Evolutionary conservation across 495 filamentous ascomycete genomes (phyloP).

Genomic region (Lophiotrema nucula): DNA sequence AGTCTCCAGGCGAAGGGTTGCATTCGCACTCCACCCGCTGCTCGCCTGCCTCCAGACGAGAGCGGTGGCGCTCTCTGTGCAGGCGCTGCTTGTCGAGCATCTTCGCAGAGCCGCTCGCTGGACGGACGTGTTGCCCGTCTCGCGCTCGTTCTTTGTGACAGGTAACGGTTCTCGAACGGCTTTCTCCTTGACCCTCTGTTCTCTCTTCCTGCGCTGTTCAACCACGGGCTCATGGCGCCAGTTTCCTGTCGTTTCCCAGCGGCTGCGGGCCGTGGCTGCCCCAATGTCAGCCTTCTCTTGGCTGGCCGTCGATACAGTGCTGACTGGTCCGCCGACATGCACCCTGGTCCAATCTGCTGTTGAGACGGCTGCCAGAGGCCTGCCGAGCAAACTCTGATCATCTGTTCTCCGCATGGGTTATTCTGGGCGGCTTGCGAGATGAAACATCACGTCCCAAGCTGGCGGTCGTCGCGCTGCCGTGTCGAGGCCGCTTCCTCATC

Average conservation of each 20-base stretch:
- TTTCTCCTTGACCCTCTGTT: background rate
- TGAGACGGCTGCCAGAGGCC: too few relatives aligned
- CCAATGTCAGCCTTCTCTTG: slow-evolving; percentile 4
- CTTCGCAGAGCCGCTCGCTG: background rate
- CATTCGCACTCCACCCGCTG: slow-evolving; percentile 11
- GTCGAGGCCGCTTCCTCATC: slow-evolving; percentile 22
- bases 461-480: slow-evolving; percentile 29
- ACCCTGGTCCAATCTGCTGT: background rate
- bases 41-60: too few relatives aligned
- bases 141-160: slow-evolving; percentile 19
- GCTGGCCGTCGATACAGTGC: slow-evolving; percentile 10
- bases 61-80: too few relatives aligned
- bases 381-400: slow-evolving; percentile 27
- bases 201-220: background rate
- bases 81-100: background rate
- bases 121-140: background rate
- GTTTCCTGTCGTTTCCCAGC: background rate
- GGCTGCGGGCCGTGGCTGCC: slow-evolving; percentile 14
- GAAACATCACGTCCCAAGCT: slow-evolving; percentile 34
- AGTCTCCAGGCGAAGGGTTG: slow-evolving; percentile 25
- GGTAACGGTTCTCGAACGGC: slow-evolving; percentile 19
- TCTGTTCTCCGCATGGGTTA: slow-evolving; percentile 34
- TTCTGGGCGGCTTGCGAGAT: slow-evolving; percentile 28
- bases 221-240: background rate
- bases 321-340: slow-evolving; percentile 1